Base-by-base conservation (phyloP, 176 grass and related monocot genomes). In the Guadua angustifolia region DNA sequence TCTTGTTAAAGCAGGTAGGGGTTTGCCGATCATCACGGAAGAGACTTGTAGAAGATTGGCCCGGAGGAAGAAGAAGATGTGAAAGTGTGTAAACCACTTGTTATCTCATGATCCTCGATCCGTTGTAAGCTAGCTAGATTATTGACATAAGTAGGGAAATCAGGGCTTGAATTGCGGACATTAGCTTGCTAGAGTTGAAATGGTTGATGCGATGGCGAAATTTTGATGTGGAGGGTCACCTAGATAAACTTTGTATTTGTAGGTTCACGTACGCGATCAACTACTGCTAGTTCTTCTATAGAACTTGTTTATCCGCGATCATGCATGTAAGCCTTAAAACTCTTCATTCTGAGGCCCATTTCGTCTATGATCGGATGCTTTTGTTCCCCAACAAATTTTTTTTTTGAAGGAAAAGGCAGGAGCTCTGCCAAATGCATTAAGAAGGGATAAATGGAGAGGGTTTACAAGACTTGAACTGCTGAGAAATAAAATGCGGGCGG, bases 31-130 rank as follows among this genome's bases (percentile, higher is more conserved):
- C 43, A 83, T 87, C 51, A 47, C 75, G 8, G 75, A 40, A 74
- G 80, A 87, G 71, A 39, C 69, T 62, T 90, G 84, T 80, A 84
- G 52, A 35, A 87, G 52, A 66, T 64, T 87, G 46, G 18, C 45
- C 2, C 38, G 60, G 60, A 65, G 22, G 40, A 62, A 42, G 12
- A 62, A 42, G 12, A 69, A 75, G 32, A 25, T 50, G 60, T 25
- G 9, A 36, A 79, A 72, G 13, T 16, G 13, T 16, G 16, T 39
- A 66, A 36, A 42, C 39, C 3, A 4, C 14, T 74, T 74, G 68
- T 79, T 73, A 83, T 79, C 68, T 79, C 33, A 90, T 87, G 88
- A 46, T 72, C 63, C 26, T 57, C 8, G 4, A 16, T 61, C 5
- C 40, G 6, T n/a, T 24, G 42, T 66, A 62, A 79, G 50, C 74